These are phyloP conservation scores for Paecilomyces sp. DNA, from an alignment of 2,329 filamentous ascomycete genomes.

Conservation along the genomic window DNA sequence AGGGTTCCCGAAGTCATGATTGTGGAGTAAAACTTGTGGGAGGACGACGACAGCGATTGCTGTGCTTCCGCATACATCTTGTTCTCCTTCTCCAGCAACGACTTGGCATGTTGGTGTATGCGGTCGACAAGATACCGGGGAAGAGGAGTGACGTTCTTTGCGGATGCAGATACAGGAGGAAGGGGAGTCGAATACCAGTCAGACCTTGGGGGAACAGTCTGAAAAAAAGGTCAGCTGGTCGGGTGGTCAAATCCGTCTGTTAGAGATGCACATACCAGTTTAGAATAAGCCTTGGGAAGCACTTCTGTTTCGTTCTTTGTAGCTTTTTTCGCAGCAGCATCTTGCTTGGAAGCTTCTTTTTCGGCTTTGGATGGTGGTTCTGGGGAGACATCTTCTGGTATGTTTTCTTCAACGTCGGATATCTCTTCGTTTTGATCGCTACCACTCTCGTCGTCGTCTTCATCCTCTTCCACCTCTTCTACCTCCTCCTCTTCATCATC, in stretches of 20 bases:
- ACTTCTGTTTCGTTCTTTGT: slow-evolving; percentile 7
- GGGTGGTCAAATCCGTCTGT: background rate
- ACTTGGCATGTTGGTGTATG: slow-evolving; percentile 60
- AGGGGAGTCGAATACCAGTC: slow-evolving; percentile 61
- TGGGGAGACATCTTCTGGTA: slow-evolving; percentile 19
- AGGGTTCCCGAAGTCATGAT: slow-evolving; percentile 96
- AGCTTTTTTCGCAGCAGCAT: slow-evolving; percentile 7
- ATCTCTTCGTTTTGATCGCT: slow-evolving; percentile 19
- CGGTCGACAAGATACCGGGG: slow-evolving; percentile 49
- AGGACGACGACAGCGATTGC: slow-evolving; percentile 70
- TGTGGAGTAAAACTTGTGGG: slow-evolving; percentile 91
- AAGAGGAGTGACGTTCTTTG: slow-evolving; percentile 37
- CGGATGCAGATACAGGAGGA: slow-evolving; percentile 44
- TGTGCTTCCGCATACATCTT: slow-evolving; percentile 64
- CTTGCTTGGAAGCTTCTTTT: slow-evolving; percentile 17
- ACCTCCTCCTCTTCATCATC: slow-evolving; percentile 21
- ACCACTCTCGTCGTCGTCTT: slow-evolving; percentile 31
- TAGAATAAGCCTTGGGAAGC: slow-evolving; percentile 29
- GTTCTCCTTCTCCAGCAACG: slow-evolving; percentile 71
- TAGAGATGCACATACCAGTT: slow-evolving; percentile 19
- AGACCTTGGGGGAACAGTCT: slow-evolving; percentile 55
- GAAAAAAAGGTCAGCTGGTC: no score
- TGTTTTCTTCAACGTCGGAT: slow-evolving; percentile 24
- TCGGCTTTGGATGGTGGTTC: slow-evolving; percentile 12
- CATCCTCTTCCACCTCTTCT: slow-evolving; percentile 29